Evolutionary conservation across 208 protist genomes (phyloP).

Genomic region (Acanthamoeba healyi): DNA sequence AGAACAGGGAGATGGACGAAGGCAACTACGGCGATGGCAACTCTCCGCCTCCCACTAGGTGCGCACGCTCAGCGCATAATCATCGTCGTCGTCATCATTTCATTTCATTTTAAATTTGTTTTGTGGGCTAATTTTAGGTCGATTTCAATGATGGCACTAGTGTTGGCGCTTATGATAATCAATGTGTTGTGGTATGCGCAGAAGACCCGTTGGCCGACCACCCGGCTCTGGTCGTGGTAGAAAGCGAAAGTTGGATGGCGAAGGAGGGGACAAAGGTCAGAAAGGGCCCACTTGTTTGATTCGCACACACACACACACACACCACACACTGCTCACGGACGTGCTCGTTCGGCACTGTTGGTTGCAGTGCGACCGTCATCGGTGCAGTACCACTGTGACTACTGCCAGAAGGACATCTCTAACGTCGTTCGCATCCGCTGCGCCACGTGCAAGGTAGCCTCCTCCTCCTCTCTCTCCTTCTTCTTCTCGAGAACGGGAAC

Average conservation of each 20-base stretch:
- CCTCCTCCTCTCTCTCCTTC: too few species aligned
- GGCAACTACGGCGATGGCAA: too few species aligned
- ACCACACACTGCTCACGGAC: neutral
- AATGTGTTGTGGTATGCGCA: neutral
- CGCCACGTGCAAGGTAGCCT: conserved; percentile 55
- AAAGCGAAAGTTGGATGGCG: conserved; percentile 61
- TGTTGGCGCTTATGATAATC: too few species aligned
- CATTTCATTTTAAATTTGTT: too few species aligned
- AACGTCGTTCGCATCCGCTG: conserved; percentile 78
- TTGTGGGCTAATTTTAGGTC: too few species aligned
- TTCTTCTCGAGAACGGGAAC: too few species aligned
- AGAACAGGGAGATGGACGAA: too few species aligned
- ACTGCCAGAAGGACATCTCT: conserved; percentile 83
- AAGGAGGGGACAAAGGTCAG: conserved; percentile 42
- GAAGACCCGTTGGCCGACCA: conserved; percentile 57
- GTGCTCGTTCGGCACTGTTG: neutral
- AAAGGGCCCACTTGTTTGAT: neutral
- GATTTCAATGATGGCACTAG: too few species aligned
- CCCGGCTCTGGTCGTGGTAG: conserved; percentile 31
- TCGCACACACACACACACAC: neutral
- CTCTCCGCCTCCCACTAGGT: too few species aligned
- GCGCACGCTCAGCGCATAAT: too few species aligned
- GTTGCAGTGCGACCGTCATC: neutral
- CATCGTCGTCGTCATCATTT: too few species aligned
- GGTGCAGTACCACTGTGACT: conserved; percentile 84